phyloP scores from a whole-genome alignment of 2,329 filamentous ascomycete genomes.

The Aspergillus quadricinctus region DNA sequence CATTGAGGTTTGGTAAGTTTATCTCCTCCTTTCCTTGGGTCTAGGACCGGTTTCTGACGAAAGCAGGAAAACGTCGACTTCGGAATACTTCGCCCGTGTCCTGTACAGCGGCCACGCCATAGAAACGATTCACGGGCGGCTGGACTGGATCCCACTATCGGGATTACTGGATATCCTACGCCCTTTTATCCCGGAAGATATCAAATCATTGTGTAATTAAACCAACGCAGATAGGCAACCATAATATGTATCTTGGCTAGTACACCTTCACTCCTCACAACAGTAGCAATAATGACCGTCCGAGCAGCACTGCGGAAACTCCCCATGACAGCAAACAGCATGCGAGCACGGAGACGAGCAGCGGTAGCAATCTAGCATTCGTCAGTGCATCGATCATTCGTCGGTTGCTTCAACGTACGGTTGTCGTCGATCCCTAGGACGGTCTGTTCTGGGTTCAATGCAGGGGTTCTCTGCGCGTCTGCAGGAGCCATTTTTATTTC shows the following conservation, averaged over 20 bases:
- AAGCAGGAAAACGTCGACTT: constrained; percentile 17
- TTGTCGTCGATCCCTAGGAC: background rate
- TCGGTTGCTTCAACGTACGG: background rate
- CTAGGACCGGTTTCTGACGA: background rate
- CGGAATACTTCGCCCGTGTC: constrained; percentile 22
- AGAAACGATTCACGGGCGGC: constrained; percentile 24
- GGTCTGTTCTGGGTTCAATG: background rate
- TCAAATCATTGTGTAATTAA: constrained; percentile 19
- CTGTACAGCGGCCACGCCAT: constrained; percentile 29
- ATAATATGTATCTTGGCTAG: background rate
- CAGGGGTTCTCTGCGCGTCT: background rate
- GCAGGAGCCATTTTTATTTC: background rate
- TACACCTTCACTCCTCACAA: constrained; percentile 3
- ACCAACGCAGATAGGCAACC: background rate
- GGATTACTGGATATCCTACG: constrained; percentile 24
- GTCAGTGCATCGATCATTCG: background rate
- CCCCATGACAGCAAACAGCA: constrained; percentile 10
- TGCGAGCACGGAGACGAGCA: constrained; percentile 9
- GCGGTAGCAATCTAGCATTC: constrained; percentile 4
- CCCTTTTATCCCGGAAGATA: constrained; percentile 25
- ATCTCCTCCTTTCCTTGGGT: no score
- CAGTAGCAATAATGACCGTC: constrained; percentile 10
- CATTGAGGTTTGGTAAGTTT: constrained; percentile 35
- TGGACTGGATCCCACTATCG: constrained; percentile 27
- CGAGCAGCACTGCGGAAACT: constrained; percentile 11